Evolutionary conservation across 176 grass and related monocot species (phyloP).

Genomic region (Elymus sibiricus): DNA sequence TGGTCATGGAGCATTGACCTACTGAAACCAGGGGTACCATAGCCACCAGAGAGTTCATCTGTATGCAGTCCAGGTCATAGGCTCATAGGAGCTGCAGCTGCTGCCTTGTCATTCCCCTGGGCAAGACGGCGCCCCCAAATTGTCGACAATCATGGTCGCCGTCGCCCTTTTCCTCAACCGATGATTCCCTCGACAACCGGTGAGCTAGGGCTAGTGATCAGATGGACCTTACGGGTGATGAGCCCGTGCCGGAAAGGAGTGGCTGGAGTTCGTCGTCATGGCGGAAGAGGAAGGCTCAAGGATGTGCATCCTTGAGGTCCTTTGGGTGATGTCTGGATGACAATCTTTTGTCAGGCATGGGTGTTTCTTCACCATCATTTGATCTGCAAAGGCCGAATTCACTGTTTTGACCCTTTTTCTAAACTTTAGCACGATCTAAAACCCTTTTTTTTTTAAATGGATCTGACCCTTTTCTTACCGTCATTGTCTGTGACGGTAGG

Average conservation of each 20-base stretch:
- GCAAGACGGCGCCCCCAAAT: slow-evolving; percentile 2
- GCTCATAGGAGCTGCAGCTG: slow-evolving; percentile 16
- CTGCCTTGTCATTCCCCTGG: not conserved
- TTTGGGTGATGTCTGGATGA: slow-evolving; percentile 7
- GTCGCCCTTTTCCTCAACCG: not conserved
- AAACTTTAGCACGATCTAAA: no score
- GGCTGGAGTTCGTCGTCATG: slow-evolving; percentile 15
- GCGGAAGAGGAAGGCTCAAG: not conserved
- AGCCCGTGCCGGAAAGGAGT: slow-evolving; percentile 17
- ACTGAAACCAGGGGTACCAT: slow-evolving; percentile 19
- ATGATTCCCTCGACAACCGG: slow-evolving; percentile 6
- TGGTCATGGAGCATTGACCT: slow-evolving; percentile 42
- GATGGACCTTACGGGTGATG: slow-evolving; percentile 18
- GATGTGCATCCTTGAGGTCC: slow-evolving; percentile 17
- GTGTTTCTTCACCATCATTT: slow-evolving; percentile 33
- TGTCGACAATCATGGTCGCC: slow-evolving; percentile 21
- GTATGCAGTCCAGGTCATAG: slow-evolving; percentile 27
- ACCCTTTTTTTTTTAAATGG: no score
- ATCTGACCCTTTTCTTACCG: no score
- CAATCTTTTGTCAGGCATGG: not conserved
- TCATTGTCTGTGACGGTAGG: no score
- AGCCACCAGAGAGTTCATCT: slow-evolving; percentile 29
- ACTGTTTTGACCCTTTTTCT: no score
- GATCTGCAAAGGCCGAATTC: no score
- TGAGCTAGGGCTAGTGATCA: slow-evolving; percentile 25